These are phyloP conservation scores for Torulaspora quercuum DNA, from an alignment of 805 yeast species.

Conservation along the genomic window DNA sequence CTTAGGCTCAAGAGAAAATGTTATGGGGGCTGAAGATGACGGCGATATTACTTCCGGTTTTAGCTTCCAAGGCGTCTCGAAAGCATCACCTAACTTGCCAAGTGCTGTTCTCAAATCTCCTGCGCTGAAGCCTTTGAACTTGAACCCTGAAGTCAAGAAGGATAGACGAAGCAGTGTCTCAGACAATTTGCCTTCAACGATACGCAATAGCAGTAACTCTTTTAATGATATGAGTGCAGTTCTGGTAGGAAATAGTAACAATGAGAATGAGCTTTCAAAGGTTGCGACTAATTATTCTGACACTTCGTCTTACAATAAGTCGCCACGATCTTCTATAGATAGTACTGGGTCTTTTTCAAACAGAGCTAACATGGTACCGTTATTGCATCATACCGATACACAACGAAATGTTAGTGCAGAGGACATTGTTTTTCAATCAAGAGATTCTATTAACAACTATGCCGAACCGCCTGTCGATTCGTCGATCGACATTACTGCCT, in stretches of 20 bases:
- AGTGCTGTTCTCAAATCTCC: constrained; percentile 36
- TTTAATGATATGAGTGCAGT: constrained; percentile 30
- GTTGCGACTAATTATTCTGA: constrained; percentile 6
- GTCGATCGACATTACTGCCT: constrained; percentile 40
- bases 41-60: constrained; percentile 36
- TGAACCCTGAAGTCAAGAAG: constrained; percentile 9
- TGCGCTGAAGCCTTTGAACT: constrained; percentile 26
- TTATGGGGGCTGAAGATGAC: constrained; percentile 13
- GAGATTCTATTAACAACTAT: constrained; percentile 30
- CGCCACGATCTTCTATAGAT: constrained; percentile 28
- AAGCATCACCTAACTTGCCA: constrained; percentile 36
- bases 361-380: constrained; percentile 30
- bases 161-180: constrained; percentile 20
- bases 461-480: constrained; percentile 26
- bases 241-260: constrained; percentile 13
- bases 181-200: constrained; percentile 31
- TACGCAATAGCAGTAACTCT: constrained; percentile 25
- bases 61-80: constrained; percentile 31
- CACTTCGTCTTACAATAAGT: constrained; percentile 17
- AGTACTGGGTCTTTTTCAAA: constrained; percentile 10
- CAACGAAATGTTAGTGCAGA: constrained; percentile 17
- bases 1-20: constrained; percentile 2
- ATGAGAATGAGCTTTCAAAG: constrained; percentile 8
- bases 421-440: constrained; percentile 29
- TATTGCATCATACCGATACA: constrained; percentile 24